These are phyloP conservation scores for Hippophae tibetana DNA, from an alignment of 306 rosid species.

Conservation along the genomic window DNA sequence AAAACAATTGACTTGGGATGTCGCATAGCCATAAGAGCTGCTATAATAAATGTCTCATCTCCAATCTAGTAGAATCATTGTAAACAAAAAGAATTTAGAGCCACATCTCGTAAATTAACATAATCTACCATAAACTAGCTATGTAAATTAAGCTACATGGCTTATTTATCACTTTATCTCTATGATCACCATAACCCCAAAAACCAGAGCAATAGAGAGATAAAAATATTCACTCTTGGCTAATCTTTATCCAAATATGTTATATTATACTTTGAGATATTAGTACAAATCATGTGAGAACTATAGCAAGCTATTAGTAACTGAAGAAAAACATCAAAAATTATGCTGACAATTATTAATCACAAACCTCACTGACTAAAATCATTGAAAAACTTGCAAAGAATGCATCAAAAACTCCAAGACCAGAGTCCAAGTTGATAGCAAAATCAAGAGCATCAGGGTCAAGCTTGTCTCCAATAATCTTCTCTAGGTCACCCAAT, in stretches of 20 bases:
- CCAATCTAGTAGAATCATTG: slow-evolving; percentile 62
- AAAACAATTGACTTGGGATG: slow-evolving; percentile 93
- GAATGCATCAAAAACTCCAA: slow-evolving; percentile 82
- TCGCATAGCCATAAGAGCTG: slow-evolving; percentile 99
- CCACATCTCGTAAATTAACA: neutral
- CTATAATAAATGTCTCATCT: slow-evolving; percentile 96
- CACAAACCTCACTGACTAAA: slow-evolving; percentile 85
- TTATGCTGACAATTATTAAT: neutral
- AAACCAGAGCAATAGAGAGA: no score
- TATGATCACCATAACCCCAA: no score
- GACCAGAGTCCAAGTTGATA: slow-evolving; percentile 61
- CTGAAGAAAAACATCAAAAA: neutral
- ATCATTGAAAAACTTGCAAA: slow-evolving; percentile 89
- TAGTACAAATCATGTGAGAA: neutral
- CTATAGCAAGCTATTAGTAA: neutral
- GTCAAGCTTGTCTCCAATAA: slow-evolving; percentile 24
- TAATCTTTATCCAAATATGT: neutral
- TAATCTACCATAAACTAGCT: neutral
- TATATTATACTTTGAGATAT: neutral
- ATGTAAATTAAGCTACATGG: neutral
- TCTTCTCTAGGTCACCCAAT: slow-evolving; percentile 30
- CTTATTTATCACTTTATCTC: no score
- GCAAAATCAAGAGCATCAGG: slow-evolving; percentile 23
- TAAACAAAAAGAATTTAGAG: slow-evolving; percentile 16
- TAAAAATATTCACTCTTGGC: neutral